A percentile compares a stretch with the other conserved stretches of the same genome.
phyloP scores from a whole-genome alignment of 345 rosid species.

The Anastatica hierochuntica region DNA sequence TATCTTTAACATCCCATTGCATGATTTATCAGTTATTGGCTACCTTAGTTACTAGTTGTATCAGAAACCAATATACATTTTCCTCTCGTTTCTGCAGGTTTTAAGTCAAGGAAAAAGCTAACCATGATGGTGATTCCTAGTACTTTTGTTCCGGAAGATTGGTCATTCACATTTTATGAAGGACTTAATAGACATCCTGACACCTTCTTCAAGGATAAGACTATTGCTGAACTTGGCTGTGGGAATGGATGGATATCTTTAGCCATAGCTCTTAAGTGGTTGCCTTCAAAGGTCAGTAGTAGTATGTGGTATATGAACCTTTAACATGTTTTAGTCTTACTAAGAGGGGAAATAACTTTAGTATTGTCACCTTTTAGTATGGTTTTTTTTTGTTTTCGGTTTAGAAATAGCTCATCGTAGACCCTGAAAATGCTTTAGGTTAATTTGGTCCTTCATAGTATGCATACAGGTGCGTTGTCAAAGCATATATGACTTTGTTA shows the following conservation, averaged over 20 bases:
- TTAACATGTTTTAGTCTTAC: too few species aligned
- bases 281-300: constrained; percentile 79
- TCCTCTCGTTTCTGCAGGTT: constrained; percentile 34
- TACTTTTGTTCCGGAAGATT: constrained; percentile 86
- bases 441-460: background rate
- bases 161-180: constrained; percentile 96
- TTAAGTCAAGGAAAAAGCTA: constrained; percentile 63
- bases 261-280: constrained; percentile 87
- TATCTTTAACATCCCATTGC: background rate
- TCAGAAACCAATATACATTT: background rate
- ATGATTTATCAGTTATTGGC: background rate
- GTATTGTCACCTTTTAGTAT: background rate
- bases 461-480: background rate
- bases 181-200: constrained; percentile 93
- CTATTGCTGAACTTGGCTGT: constrained; percentile 93
- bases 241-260: constrained; percentile 97
- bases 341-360: too few species aligned
- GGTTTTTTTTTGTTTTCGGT: background rate
- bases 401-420: background rate
- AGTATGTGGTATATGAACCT: background rate
- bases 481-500: background rate
- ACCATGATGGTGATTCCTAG: constrained; percentile 96
- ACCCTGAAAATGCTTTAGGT: background rate
- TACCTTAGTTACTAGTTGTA: background rate
- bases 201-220: constrained; percentile 81